Conservation (phyloP, 1,139 yeast genomes). For the Debaryomyces robertsiae region DNA sequence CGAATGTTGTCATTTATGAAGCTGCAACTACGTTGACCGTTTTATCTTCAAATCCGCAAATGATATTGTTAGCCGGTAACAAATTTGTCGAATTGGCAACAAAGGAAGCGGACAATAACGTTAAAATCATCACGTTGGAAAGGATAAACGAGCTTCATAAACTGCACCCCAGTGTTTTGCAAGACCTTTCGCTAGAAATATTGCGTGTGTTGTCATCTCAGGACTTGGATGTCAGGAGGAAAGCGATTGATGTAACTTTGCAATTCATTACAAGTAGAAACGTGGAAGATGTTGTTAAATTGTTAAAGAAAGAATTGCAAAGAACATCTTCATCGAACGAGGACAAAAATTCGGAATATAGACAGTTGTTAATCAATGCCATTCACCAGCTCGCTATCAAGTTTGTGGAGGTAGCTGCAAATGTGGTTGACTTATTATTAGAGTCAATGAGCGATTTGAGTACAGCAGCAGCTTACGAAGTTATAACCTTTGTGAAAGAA, state of each 20-base stretch:
- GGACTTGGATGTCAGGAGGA: slow-evolving; percentile 87
- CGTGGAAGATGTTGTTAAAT: slow-evolving; percentile 90
- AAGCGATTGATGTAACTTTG: slow-evolving; percentile 82
- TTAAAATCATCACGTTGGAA: slow-evolving; percentile 88
- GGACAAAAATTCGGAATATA: slow-evolving; percentile 81
- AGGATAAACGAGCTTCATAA: slow-evolving; percentile 56
- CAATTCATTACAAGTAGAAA: slow-evolving; percentile 82
- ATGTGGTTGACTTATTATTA: slow-evolving; percentile 83
- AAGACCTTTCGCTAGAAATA: slow-evolving; percentile 83
- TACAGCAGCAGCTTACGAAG: slow-evolving; percentile 86
- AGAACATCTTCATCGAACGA: slow-evolving; percentile 67
- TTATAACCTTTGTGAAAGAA: slow-evolving; percentile 85
- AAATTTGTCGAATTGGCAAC: slow-evolving; percentile 88
- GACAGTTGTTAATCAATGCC: slow-evolving; percentile 84
- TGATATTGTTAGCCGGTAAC: slow-evolving; percentile 73
- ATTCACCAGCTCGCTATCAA: slow-evolving; percentile 88
- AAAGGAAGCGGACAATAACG: slow-evolving; percentile 90
- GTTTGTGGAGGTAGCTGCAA: slow-evolving; percentile 89
- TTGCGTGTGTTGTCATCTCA: slow-evolving; percentile 83
- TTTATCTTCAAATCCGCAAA: slow-evolving; percentile 67
- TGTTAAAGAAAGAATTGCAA: slow-evolving; percentile 88
- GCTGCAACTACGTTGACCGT: slow-evolving; percentile 85
- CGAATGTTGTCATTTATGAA: slow-evolving; percentile 84
- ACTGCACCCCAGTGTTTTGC: slow-evolving; percentile 80
- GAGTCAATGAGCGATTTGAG: slow-evolving; percentile 86